These are phyloP conservation scores for Malassezia obtusa DNA, from an alignment of 1,284 basidiomycete genomes.

Conservation along the genomic window DNA sequence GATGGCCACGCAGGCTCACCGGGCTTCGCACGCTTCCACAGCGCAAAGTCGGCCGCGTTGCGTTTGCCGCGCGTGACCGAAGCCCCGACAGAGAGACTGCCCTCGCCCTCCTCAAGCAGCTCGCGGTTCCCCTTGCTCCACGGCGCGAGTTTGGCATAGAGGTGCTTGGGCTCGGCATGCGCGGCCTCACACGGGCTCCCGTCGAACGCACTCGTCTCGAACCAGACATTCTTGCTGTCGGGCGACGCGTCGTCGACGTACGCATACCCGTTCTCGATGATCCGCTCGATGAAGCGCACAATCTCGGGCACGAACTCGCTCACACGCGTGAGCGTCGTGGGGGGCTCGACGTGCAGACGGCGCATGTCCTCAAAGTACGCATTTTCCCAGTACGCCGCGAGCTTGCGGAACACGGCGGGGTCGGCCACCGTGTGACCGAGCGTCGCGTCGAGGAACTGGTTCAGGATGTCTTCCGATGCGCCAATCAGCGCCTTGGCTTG, in stretches of 20 bases:
- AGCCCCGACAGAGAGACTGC: conserved; percentile 53
- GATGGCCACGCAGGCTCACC: conserved; percentile 98
- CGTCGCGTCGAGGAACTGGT: conserved; percentile 25
- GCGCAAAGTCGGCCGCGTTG: conserved; percentile 70
- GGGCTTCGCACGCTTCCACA: conserved; percentile 95
- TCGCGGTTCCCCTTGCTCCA: conserved; percentile 89
- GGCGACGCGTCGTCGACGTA: conserved; percentile 53
- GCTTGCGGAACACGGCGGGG: conserved; percentile 70
- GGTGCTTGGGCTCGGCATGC: conserved; percentile 49
- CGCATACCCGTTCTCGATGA: conserved; percentile 78
- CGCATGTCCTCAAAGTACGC: conserved; percentile 89
- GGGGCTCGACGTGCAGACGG: conserved; percentile 71
- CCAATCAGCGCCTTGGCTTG: conserved; percentile 28
- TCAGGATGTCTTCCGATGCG: conserved; percentile 39
- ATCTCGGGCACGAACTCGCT: conserved; percentile 97
- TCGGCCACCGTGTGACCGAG: conserved; percentile 68
- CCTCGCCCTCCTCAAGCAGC: conserved; percentile 85
- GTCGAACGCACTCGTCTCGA: conserved; percentile 83
- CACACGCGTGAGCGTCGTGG: conserved; percentile 85
- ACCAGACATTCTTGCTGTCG: conserved; percentile 61
- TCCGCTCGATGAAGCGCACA: conserved; percentile 73
- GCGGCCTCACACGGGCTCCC: conserved; percentile 49
- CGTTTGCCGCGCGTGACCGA: conserved; percentile 56
- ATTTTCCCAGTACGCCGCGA: conserved; percentile 81
- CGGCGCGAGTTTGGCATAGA: conserved; percentile 91